Evolutionary conservation across 148 eudicot genomes (phyloP), one percentile per base, ranked within the genome.

Genomic region (Mesembryanthemum crystallinum): DNA sequence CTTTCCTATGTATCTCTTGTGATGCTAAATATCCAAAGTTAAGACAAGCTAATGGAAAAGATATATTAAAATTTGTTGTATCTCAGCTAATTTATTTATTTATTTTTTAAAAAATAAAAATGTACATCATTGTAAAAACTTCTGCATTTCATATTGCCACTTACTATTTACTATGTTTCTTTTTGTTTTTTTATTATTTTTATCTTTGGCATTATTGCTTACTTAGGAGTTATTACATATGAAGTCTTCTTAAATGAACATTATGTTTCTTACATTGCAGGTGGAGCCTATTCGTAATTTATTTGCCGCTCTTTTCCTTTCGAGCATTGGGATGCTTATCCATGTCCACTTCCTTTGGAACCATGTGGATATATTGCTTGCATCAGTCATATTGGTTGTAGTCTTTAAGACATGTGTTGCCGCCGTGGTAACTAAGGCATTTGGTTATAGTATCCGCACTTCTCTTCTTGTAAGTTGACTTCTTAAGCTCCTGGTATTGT

Each of bases 291-390:
- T 96, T 63, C 98, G 98, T 54, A 96, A 96, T 78, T 80, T 96
- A 68, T 96, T 96, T 84, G 98, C 99, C 60, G 99, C 99, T 82
- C 97, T 96, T 65, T 96, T 96, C 84, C 94, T 96, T 68, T 91
- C 99, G 51, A 92, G 99, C 80, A 96, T 96, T 64, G 99, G 99
- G 60, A 91, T 96, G 99, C 97, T 96, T 67, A 92, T 96, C 75
- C 90, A 91, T 73, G 91, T 96, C 14, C 99, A 96, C 4, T 96
- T 96, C 86, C 89, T 96, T 35, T 96, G 99, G 99, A 80, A 80
- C 74, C 98, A 96, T 77, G 98, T 92, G 83, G 99, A 96, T 82
- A 92, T 96, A 85, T 87, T 96, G 87, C 89, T 96, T 51, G 98
- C 98, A 43, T 89, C 99, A 43, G 99, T 96, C 79, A 86, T 96